Percentiles rank a stretch among this genome's conserved stretches.
Evolutionary conservation across 495 filamentous ascomycete species (phyloP).

Genomic region (Xylona heveae): DNA sequence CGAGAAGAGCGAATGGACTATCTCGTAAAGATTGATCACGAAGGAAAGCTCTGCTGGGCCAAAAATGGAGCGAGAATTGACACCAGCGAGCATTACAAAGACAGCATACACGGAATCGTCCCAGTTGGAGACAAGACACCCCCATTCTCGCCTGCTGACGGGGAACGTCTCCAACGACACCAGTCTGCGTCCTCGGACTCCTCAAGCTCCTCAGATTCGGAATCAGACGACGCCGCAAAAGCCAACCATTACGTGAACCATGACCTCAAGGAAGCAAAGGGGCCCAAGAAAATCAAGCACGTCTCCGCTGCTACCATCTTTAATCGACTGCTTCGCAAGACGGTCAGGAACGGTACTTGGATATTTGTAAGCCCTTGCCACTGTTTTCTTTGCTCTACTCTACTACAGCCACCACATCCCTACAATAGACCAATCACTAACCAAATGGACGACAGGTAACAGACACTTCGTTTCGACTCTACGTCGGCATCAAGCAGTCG

Average conservation of each 20-base stretch:
- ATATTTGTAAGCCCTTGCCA: slow-evolving; percentile 39
- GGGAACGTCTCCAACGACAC: neutral
- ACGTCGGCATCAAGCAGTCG: slow-evolving; percentile 76
- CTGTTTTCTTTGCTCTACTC: neutral
- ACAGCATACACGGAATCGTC: slow-evolving; percentile 63
- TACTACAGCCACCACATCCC: neutral
- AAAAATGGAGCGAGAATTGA: slow-evolving; percentile 59
- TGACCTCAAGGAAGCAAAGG: slow-evolving; percentile 29
- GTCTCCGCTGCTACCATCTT: slow-evolving; percentile 47
- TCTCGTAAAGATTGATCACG: slow-evolving; percentile 42
- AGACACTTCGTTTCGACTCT: slow-evolving; percentile 69
- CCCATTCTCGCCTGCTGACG: slow-evolving; percentile 12
- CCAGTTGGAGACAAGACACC: slow-evolving; percentile 36
- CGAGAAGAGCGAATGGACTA: slow-evolving; percentile 53
- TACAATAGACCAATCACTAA: neutral
- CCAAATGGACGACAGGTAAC: slow-evolving; percentile 21
- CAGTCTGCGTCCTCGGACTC: slow-evolving; percentile 7
- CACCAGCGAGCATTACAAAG: slow-evolving; percentile 53
- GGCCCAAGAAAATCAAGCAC: slow-evolving; percentile 39
- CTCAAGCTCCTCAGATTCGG: slow-evolving; percentile 6
- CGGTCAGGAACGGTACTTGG: slow-evolving; percentile 63
- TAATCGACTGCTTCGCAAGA: slow-evolving; percentile 47
- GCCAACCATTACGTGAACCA: slow-evolving; percentile 30
- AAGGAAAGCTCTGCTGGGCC: slow-evolving; percentile 53
- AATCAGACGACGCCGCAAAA: slow-evolving; percentile 20